Conservation (phyloP, 805 yeast species). For the Saturnispora hagleri region DNA sequence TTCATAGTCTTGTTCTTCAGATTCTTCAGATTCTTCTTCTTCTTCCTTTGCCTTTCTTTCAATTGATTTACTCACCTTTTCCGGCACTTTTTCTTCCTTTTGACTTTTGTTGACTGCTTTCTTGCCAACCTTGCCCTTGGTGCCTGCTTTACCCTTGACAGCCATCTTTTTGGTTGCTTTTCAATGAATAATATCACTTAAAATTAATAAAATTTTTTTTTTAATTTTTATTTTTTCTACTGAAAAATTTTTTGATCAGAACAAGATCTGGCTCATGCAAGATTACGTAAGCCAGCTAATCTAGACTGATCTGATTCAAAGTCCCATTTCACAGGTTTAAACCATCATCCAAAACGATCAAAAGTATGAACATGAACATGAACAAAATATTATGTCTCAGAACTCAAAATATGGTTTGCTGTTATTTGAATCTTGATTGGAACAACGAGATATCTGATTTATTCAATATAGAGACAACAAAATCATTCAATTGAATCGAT, state of each 20-base stretch:
- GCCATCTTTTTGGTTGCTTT: background rate
- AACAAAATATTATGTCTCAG: too few relatives aligned
- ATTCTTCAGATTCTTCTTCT: conserved; percentile 11
- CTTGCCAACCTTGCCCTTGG: background rate
- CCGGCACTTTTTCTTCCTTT: conserved; percentile 1
- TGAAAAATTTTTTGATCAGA: background rate
- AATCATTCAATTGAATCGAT: too few relatives aligned
- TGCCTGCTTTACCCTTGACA: background rate
- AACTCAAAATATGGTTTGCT: too few relatives aligned
- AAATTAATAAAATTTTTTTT: background rate
- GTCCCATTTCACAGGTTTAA: too few relatives aligned
- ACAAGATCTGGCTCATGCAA: background rate
- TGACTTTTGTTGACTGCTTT: background rate
- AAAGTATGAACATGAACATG: too few relatives aligned
- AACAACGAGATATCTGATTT: too few relatives aligned
- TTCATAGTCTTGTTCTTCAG: conserved; percentile 15
- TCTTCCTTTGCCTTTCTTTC: conserved; percentile 6
- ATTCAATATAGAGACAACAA: too few relatives aligned
- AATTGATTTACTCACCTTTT: background rate
- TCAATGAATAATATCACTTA: background rate
- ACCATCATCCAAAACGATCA: too few relatives aligned
- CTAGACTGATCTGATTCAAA: too few relatives aligned
- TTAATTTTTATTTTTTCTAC: background rate
- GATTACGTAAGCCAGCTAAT: background rate
- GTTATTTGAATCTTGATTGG: too few relatives aligned